Evolutionary conservation across 495 filamentous ascomycete genomes (phyloP), one percentile per base, ranked within the genome.

Genomic region (Talaromyces nanjingensis): DNA sequence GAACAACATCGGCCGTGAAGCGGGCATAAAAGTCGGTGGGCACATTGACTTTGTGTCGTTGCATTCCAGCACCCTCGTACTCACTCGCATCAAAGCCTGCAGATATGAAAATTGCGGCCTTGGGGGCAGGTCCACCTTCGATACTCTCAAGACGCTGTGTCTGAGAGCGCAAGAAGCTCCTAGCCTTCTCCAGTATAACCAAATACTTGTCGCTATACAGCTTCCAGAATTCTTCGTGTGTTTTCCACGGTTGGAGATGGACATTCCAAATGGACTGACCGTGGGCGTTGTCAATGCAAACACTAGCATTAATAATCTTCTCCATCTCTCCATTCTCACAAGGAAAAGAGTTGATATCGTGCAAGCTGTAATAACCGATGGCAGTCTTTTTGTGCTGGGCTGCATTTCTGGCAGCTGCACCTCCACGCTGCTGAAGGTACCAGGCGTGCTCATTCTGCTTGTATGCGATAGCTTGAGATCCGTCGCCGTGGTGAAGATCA

Each of bases 1-100:
- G 81, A 14, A 93, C 88, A 3, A 96, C 83, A 68, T 98, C 94
- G 4, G 84, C 83, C 0, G 94, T 93, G 64, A 98, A 88, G 3
- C 87, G 83, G 57, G 96, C 93, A 73, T 97, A 98, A 72, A 98
- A 98, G 33, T 92, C 92, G 6, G 93, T 98, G 0, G 96, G 94
- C 7, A 98, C 93, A 74, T 96, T 94, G 63, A 96, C 91, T 59
- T 87, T 86, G 74, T 98, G 94, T 58, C 94, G 81, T 71, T 98
- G 94, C 96, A 98, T 98, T 1, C 89, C 91, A 3, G 79, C 72
- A n/a, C 86, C 83, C 73, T 98, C 94, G 85, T 90, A 93, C 70
- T 98, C 91, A 69, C 92, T 96, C 4, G 94, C 96, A 77, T 98
- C 94, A 67, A 98, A 98, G 0, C 94, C 94, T 1, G 94, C 93